Percentiles rank a stretch among this genome's conserved stretches.
phyloP scores from a whole-genome alignment of 2,329 filamentous ascomycete genomes.

The Colletotrichum magnum region DNA sequence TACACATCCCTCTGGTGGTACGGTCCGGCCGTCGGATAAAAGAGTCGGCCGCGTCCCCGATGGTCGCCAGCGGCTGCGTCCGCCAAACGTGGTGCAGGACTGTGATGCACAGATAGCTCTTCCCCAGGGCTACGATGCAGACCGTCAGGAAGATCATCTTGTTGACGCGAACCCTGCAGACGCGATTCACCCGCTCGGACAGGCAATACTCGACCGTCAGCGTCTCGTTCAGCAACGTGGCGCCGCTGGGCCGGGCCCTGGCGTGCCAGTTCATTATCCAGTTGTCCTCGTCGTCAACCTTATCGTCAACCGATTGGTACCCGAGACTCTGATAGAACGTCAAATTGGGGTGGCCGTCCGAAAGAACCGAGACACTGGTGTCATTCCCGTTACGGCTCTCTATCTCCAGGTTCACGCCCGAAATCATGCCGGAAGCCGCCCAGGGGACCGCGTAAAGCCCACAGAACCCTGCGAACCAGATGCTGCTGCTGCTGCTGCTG shows the following conservation, averaged over 20 bases:
- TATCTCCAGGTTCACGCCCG: not conserved
- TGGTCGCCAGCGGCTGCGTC: constrained; percentile 6
- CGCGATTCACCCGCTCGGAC: not conserved
- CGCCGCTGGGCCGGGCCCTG: not conserved
- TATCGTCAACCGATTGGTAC: not conserved
- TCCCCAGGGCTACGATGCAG: constrained; percentile 3
- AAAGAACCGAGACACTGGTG: not conserved
- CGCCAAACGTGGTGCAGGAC: not conserved
- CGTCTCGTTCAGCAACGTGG: constrained; percentile 2
- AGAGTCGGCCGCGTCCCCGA: constrained; percentile 23
- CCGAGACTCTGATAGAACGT: not conserved
- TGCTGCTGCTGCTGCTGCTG: too few relatives aligned
- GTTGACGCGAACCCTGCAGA: constrained; percentile 11
- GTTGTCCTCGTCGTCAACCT: constrained; percentile 5
- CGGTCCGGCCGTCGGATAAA: constrained; percentile 6
- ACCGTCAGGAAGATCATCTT: constrained; percentile 5
- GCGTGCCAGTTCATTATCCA: constrained; percentile 3
- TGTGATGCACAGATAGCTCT: not conserved
- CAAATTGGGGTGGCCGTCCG: too few relatives aligned
- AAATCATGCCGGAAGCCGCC: not conserved
- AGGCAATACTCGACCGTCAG: constrained; percentile 21
- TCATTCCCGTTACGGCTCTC: not conserved
- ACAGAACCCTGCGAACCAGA: constrained; percentile 12
- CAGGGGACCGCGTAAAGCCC: not conserved
- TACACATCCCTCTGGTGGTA: constrained; percentile 13